These are phyloP conservation scores for Phaeotremella skinneri DNA, from an alignment of 768 basidiomycete genomes.

Conservation along the genomic window DNA sequence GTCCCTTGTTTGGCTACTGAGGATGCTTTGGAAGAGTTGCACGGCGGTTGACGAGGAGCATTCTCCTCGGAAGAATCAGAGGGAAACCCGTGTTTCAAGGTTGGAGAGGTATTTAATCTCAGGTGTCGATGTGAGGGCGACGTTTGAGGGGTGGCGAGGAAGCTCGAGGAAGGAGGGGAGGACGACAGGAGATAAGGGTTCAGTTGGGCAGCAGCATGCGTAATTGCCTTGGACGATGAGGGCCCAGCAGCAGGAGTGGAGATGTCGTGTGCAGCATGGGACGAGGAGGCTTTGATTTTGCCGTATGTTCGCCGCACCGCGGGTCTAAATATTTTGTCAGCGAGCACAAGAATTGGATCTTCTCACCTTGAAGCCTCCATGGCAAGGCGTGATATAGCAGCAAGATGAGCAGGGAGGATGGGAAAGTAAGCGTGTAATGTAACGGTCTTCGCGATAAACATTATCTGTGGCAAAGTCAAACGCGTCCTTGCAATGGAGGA, in stretches of 20 bases:
- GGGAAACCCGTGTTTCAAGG: background rate
- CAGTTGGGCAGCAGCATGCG: background rate
- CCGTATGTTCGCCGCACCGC: conserved; percentile 36
- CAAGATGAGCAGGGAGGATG: background rate
- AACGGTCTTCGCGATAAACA: background rate
- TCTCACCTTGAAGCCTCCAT: background rate
- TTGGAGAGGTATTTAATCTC: background rate
- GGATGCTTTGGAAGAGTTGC: background rate
- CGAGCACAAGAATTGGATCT: background rate
- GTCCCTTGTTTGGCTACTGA: background rate
- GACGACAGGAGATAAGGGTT: background rate
- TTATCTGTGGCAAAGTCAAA: background rate
- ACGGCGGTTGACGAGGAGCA: too few relatives aligned
- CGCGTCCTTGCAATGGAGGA: background rate
- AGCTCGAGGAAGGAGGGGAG: conserved; percentile 4
- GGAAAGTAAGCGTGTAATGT: too few relatives aligned
- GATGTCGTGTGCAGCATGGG: background rate
- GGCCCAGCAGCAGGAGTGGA: background rate
- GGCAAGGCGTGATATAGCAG: background rate
- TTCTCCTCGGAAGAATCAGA: background rate
- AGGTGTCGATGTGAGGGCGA: background rate
- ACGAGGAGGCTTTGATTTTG: conserved; percentile 6
- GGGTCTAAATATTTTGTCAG: conserved; percentile 22
- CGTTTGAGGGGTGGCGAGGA: conserved; percentile 2
- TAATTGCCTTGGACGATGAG: conserved; percentile 12